These are phyloP conservation scores for Leccinum aurantiacum DNA, from an alignment of 768 basidiomycete genomes.

Conservation along the genomic window DNA sequence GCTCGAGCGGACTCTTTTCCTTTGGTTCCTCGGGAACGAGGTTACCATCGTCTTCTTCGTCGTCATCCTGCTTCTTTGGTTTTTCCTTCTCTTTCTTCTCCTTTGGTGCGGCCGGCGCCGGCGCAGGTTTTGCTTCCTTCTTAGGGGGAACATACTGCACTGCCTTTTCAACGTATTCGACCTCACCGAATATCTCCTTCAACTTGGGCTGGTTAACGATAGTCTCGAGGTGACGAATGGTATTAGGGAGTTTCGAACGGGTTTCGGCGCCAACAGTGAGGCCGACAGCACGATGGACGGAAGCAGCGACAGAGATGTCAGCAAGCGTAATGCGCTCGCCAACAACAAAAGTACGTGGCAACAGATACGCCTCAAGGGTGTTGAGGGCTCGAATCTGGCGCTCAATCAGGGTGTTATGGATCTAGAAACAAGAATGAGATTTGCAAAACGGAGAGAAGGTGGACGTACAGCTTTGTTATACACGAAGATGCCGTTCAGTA, in stretches of 20 bases:
- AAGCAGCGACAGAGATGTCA: slow-evolving; percentile 69
- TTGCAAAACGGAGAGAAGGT: not conserved
- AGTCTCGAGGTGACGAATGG: slow-evolving; percentile 85
- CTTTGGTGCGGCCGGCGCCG: slow-evolving; percentile 38
- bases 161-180: slow-evolving; percentile 66
- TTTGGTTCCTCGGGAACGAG: slow-evolving; percentile 82
- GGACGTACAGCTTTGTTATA: slow-evolving; percentile 81
- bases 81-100: slow-evolving; percentile 72
- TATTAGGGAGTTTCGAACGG: slow-evolving; percentile 70
- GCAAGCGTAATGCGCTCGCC: slow-evolving; percentile 94
- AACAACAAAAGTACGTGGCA: slow-evolving; percentile 83
- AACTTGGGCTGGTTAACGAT: slow-evolving; percentile 81
- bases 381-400: slow-evolving; percentile 56
- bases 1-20: slow-evolving; percentile 91
- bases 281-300: slow-evolving; percentile 53
- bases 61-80: slow-evolving; percentile 52
- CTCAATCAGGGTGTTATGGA: slow-evolving; percentile 56
- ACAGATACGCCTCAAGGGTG: slow-evolving; percentile 73
- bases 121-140: slow-evolving; percentile 58
- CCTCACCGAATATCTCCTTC: slow-evolving; percentile 62
- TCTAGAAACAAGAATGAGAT: slow-evolving; percentile 36
- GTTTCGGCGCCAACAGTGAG: slow-evolving; percentile 63
- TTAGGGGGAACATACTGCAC: slow-evolving; percentile 69
- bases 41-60: slow-evolving; percentile 77
- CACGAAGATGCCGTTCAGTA: slow-evolving; percentile 53